phyloP scores from a whole-genome alignment of 2,329 filamentous ascomycete genomes.

The Phoma herbarum region DNA sequence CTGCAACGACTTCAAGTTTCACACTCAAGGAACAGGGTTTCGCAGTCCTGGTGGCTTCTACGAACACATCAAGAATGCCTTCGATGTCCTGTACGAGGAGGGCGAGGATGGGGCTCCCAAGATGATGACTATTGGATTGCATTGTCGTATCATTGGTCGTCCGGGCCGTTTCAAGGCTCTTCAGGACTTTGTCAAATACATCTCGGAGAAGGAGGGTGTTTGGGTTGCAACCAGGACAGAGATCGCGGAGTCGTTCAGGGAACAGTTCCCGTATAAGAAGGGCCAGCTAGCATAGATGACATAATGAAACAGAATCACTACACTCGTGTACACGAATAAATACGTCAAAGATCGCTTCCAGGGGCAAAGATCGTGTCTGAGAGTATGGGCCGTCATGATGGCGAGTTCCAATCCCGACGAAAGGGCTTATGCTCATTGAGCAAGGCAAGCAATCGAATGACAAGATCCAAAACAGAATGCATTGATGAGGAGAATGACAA shows the following conservation, averaged over 20 bases:
- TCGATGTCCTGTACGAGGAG: slow-evolving; percentile 64
- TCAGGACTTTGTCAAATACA: slow-evolving; percentile 63
- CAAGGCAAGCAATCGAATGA: too few relatives aligned
- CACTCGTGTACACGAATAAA: not conserved
- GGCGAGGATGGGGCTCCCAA: slow-evolving; percentile 48
- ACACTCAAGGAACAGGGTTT: slow-evolving; percentile 56
- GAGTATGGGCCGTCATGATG: too few relatives aligned
- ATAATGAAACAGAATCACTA: not conserved
- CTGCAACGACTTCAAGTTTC: slow-evolving; percentile 62
- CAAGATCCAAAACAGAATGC: too few relatives aligned
- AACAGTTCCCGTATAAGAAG: slow-evolving; percentile 60
- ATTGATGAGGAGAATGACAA: too few relatives aligned
- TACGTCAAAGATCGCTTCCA: too few relatives aligned
- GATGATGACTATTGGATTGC: slow-evolving; percentile 67
- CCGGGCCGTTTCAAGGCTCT: slow-evolving; percentile 62
- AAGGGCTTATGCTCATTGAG: too few relatives aligned
- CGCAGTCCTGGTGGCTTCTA: slow-evolving; percentile 56
- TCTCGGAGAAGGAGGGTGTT: slow-evolving; percentile 61
- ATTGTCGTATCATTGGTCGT: slow-evolving; percentile 63
- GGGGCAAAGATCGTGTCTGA: too few relatives aligned
- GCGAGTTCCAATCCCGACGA: too few relatives aligned
- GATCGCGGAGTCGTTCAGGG: slow-evolving; percentile 61
- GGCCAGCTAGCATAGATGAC: slow-evolving; percentile 45
- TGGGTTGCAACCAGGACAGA: slow-evolving; percentile 64
- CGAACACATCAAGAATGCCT: slow-evolving; percentile 57